Conservation (phyloP, 1,284 basidiomycete species). For the Austroboletus niveus region DNA sequence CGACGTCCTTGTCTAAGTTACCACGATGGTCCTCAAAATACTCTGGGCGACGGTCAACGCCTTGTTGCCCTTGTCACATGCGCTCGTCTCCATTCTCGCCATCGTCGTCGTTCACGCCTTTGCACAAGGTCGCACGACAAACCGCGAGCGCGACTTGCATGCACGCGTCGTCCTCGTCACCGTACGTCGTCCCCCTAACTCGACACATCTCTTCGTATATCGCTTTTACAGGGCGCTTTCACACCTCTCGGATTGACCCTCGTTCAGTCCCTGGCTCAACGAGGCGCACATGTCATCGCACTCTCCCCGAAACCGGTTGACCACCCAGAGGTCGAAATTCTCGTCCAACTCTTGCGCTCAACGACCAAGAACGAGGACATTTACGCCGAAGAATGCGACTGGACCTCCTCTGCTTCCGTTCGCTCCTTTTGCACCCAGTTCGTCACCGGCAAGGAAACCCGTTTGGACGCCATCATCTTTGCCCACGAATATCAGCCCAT, state of each 20-base stretch:
- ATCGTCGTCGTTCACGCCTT: slow-evolving; percentile 53
- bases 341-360: slow-evolving; percentile 61
- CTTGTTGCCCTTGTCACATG: background rate
- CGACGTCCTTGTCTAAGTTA: background rate
- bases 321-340: slow-evolving; percentile 50
- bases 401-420: slow-evolving; percentile 60
- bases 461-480: slow-evolving; percentile 70
- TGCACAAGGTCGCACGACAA: slow-evolving; percentile 66
- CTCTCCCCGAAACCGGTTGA: slow-evolving; percentile 59
- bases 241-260: slow-evolving; percentile 68
- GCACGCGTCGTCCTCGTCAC: slow-evolving; percentile 68
- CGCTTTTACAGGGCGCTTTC: slow-evolving; percentile 58
- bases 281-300: slow-evolving; percentile 75
- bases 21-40: slow-evolving; percentile 31
- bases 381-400: slow-evolving; percentile 71
- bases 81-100: slow-evolving; percentile 28
- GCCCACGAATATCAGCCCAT: slow-evolving; percentile 70
- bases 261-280: slow-evolving; percentile 58
- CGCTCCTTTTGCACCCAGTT: slow-evolving; percentile 66
- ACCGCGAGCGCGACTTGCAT: slow-evolving; percentile 70
- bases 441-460: slow-evolving; percentile 58
- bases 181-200: slow-evolving; percentile 36
- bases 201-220: background rate
- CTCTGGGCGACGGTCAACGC: slow-evolving; percentile 17
- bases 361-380: slow-evolving; percentile 71